phyloP scores from a whole-genome alignment of 805 yeast genomes.

The Candida wancherniae region DNA sequence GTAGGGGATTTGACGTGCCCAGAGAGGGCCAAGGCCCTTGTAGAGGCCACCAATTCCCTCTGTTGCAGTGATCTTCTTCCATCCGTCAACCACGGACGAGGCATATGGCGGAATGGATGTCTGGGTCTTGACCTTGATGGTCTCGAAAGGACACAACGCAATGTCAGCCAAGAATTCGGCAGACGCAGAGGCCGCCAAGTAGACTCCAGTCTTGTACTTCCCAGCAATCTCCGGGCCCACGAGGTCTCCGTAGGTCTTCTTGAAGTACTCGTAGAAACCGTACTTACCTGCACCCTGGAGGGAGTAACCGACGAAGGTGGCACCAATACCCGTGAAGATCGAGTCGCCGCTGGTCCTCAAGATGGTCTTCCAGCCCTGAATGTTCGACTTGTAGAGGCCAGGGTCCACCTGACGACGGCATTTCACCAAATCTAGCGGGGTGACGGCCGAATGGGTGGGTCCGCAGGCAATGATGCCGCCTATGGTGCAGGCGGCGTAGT shows the following conservation, averaged over 20 bases:
- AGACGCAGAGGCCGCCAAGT: constrained; percentile 79
- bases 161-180: constrained; percentile 94
- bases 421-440: constrained; percentile 91
- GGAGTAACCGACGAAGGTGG: constrained; percentile 89
- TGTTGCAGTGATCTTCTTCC: constrained; percentile 55
- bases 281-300: constrained; percentile 97
- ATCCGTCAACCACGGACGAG: constrained; percentile 57
- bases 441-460: constrained; percentile 90
- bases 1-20: constrained; percentile 98
- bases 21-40: constrained; percentile 85
- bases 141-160: constrained; percentile 88
- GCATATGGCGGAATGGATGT: constrained; percentile 88
- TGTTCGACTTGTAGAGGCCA: constrained; percentile 63
- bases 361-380: constrained; percentile 79
- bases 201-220: constrained; percentile 68
- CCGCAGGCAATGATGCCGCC: constrained; percentile 91
- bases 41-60: constrained; percentile 77
- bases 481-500: constrained; percentile 66
- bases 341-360: constrained; percentile 73
- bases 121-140: constrained; percentile 91
- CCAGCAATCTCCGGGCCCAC: constrained; percentile 60
- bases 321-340: constrained; percentile 83
- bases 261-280: constrained; percentile 91
- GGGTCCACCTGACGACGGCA: constrained; percentile 89
- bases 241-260: constrained; percentile 64